Evolutionary conservation across 306 rosid species (phyloP), one percentile per base, ranked within the genome.

Genomic region (Pterocarpus santalinus): DNA sequence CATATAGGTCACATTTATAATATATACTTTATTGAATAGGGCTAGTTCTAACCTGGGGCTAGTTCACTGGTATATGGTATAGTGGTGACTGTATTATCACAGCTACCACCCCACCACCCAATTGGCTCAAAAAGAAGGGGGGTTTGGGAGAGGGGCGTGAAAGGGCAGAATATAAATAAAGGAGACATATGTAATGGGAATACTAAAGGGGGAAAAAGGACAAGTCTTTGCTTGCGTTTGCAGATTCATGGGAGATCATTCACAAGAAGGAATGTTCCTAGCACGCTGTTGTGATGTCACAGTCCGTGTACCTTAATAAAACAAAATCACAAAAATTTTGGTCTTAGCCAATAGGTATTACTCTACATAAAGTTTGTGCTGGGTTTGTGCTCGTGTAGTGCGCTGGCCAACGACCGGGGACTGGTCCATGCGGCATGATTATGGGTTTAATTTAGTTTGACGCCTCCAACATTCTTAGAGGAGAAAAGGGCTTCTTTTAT

Each of bases 211-310:
- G 5, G 5, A 62, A 84, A 80, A 88, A 91, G 85, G 88, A 74
- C 77, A 87, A 82, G 82, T 84, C 85, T 91, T 92, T 92, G 97
- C 97, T 92, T 92, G 93, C 87, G 86, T 85, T 87, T 89, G 35
- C 91, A 89, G 92, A 80, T 87, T 91, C 94, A 85, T 58, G 65
- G 69, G 57, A 55, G 69, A 68, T 76, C 81, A 55, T 63, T 75
- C 80, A 41, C 79, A 71, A 79, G 36, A 73, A 83, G 81, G 90
- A 83, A 90, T 89, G 92, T 91, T 89, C 88, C 84, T 78, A 71
- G 65, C 83, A 65, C 76, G 83, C 62, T 39, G 90, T 28, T 88
- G 84, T 83, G 83, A 90, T 82, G 92, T 91, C 98, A 84, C 61
- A 62, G 63, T 90, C 92, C 80, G 71, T 76, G 81, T 61, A 79